These are phyloP conservation scores for Clonostachys byssicola DNA, from an alignment of 2,329 filamentous ascomycete genomes.

Conservation along the genomic window DNA sequence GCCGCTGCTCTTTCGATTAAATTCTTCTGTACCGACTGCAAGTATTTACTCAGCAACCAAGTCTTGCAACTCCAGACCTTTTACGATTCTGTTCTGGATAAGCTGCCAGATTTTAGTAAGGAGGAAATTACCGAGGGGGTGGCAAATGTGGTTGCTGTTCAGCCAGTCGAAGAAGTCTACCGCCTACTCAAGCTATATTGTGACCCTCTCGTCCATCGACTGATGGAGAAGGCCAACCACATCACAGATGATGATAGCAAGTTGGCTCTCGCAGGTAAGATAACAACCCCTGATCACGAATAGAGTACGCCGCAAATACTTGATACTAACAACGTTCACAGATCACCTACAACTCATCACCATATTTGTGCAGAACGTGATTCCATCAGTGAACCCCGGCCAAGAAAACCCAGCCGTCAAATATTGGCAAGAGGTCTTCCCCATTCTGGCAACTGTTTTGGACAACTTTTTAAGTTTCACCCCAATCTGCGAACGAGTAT, in stretches of 20 bases:
- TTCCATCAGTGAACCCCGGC: conserved; percentile 67
- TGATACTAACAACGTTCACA: conserved; percentile 16
- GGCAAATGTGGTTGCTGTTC: conserved; percentile 83
- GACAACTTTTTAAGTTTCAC: conserved; percentile 82
- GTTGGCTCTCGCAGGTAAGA: conserved; percentile 74
- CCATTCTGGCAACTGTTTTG: conserved; percentile 78
- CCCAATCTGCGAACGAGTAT: conserved; percentile 90
- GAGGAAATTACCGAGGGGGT: conserved; percentile 97
- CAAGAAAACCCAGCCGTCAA: conserved; percentile 87
- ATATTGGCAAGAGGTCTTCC: conserved; percentile 94
- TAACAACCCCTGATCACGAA: not conserved
- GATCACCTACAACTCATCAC: conserved; percentile 92
- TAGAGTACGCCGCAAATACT: conserved; percentile 6
- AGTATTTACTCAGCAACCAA: conserved; percentile 76
- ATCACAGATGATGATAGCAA: conserved; percentile 81
- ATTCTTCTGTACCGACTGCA: conserved; percentile 96
- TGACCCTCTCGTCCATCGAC: conserved; percentile 78
- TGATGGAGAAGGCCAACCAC: conserved; percentile 83
- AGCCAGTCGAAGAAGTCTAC: conserved; percentile 77
- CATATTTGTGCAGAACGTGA: conserved; percentile 75
- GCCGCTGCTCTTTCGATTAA: conserved; percentile 93
- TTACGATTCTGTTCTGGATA: conserved; percentile 85
- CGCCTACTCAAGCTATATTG: conserved; percentile 87
- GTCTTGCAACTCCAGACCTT: conserved; percentile 86
- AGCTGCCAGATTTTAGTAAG: conserved; percentile 79